phyloP scores from a whole-genome alignment of 1,284 basidiomycete genomes.

The Naganishia cerealis region DNA sequence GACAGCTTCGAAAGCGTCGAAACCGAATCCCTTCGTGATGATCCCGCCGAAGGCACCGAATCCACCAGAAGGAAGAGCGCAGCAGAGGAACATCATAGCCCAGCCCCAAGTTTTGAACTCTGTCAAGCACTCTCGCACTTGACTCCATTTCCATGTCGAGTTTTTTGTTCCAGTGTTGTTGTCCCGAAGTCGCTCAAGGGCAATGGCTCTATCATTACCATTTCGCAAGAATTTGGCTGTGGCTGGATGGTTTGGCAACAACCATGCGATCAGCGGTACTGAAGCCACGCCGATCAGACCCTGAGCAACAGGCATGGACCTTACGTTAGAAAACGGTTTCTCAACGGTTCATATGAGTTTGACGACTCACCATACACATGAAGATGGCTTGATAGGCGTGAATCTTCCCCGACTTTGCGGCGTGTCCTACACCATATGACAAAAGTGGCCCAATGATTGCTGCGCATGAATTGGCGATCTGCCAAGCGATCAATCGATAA shows the following conservation, averaged over 20 bases:
- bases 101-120: constrained; percentile 47
- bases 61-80: constrained; percentile 49
- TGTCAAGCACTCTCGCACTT: constrained; percentile 49
- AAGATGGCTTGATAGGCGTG: constrained; percentile 56
- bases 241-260: constrained; percentile 49
- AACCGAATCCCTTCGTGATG: constrained; percentile 48
- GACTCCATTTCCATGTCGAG: constrained; percentile 50
- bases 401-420: constrained; percentile 32
- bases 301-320: background rate
- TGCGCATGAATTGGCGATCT: constrained; percentile 44
- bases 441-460: constrained; percentile 49
- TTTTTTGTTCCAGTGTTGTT: constrained; percentile 52
- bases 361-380: constrained; percentile 53
- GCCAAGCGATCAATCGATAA: constrained; percentile 50
- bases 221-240: constrained; percentile 48
- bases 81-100: constrained; percentile 45
- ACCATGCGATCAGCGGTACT: constrained; percentile 53
- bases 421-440: constrained; percentile 47
- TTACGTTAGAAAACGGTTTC: background rate
- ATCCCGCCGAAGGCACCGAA: constrained; percentile 51
- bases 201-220: constrained; percentile 50
- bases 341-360: background rate
- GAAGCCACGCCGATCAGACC: constrained; percentile 45
- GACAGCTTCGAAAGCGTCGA: constrained; percentile 32
- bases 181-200: constrained; percentile 50